These are phyloP conservation scores for Pueraria montana DNA, from an alignment of 306 rosid genomes.

Conservation along the genomic window DNA sequence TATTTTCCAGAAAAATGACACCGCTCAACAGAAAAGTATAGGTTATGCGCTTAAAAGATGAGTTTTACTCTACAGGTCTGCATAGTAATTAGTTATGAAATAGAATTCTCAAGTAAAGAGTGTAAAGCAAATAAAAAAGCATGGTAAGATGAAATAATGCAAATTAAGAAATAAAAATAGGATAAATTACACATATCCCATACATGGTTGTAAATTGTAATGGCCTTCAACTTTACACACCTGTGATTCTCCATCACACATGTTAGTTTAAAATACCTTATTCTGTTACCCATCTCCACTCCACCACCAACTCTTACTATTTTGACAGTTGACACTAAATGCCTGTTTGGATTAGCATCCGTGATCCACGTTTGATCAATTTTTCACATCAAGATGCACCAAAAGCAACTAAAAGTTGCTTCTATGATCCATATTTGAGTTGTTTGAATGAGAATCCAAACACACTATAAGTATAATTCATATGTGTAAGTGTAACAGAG, in stretches of 20 bases:
- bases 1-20: background rate
- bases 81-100: background rate
- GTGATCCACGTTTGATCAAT: too few species aligned
- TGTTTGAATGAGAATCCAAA: too few species aligned
- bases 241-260: background rate
- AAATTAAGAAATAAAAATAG: background rate
- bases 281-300: slow-evolving; percentile 9
- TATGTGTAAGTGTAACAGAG: slow-evolving; percentile 2
- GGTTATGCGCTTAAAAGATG: background rate
- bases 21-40: background rate
- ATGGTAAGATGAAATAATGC: background rate
- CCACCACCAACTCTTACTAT: background rate
- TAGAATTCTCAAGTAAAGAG: background rate
- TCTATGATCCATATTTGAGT: too few species aligned
- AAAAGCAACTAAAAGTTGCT: too few species aligned
- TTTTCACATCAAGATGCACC: too few species aligned
- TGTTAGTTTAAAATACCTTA: background rate
- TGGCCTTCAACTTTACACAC: background rate
- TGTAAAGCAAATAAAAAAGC: background rate
- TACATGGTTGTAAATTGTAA: background rate
- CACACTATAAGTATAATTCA: background rate
- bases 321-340: too few species aligned
- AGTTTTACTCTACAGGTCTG: slow-evolving; percentile 13
- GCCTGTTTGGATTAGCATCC: too few species aligned
- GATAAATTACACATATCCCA: slow-evolving; percentile 3